Evolutionary conservation across 148 eudicot species (phyloP), one percentile per base, ranked within the genome.

Genomic region (Vaccinium vitisidaea): DNA sequence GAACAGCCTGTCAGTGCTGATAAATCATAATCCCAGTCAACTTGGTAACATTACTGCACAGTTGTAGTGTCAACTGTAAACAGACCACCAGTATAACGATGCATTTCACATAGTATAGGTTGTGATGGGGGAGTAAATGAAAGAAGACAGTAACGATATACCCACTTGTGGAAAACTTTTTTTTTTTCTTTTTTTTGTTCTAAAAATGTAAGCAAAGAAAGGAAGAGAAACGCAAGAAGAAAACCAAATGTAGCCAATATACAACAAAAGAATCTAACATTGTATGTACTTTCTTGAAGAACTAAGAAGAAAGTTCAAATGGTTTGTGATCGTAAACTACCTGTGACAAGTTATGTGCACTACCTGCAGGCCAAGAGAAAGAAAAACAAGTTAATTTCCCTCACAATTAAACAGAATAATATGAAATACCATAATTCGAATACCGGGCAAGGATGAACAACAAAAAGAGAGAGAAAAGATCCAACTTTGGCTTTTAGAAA

Each of bases 321-420:
- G 48, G 43, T 32, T 70, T 18, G 11, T 16, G 53, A 71, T 39
- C 8, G n/a, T 58, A 80, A 76, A 58, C 83, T 81, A 92, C 95
- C 95, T 91, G 90, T 50, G 87, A 54, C 69, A 76, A 82, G 71
- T 75, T 79, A 39, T 27, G 88, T 36, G 86, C 85, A 81, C 79
- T 86, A 81, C 95, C 93, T 90, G 90, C 87, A 50, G 80, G 58
- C 18, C 6, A 70, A 49, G 80, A n/a, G 23, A 59, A 53, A 61
- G 16, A 36, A 75, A 6, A 27, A 32, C n/a, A 75, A 56, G 82
- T 77, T 55, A 48, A 48, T 46, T 59, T 63, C 30, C 16, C 32
- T 46, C 3, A 23, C 49, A 21, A 58, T 11, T 15, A 19, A 58
- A 58, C 56, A 76, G 15, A 77, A 23, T 27, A 55, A 12, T 21